These are phyloP conservation scores for Jamesozyma jinghongensis DNA, from an alignment of 805 yeast genomes.

Conservation along the genomic window DNA sequence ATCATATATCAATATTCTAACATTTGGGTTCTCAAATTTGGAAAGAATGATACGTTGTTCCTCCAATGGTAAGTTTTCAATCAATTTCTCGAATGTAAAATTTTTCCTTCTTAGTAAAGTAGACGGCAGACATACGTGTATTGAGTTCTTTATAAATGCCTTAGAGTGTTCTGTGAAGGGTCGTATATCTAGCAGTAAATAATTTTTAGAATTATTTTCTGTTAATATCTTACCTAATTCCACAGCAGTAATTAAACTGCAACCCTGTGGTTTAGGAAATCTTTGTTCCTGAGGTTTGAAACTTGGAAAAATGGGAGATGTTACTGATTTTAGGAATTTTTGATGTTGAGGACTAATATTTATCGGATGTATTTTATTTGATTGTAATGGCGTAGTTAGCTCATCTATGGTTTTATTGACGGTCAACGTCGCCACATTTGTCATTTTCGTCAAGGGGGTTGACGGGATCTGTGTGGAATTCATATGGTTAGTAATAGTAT, in stretches of 20 bases:
- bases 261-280: conserved; percentile 17
- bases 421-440: neutral
- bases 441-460: neutral
- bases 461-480: neutral
- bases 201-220: conserved; percentile 1
- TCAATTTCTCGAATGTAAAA: conserved; percentile 54
- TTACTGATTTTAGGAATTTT: conserved; percentile 2
- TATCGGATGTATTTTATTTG: neutral
- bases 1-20: conserved; percentile 22
- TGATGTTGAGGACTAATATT: neutral
- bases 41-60: conserved; percentile 29
- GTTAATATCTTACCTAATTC: conserved; percentile 13
- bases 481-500: neutral
- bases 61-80: conserved; percentile 47
- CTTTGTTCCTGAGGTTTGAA: conserved; percentile 21
- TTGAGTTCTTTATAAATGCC: conserved; percentile 48
- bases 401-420: neutral
- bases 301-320: conserved; percentile 5
- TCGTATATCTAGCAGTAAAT: conserved; percentile 48
- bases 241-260: conserved; percentile 13
- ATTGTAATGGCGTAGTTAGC: too few species aligned
- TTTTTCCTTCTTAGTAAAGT: conserved; percentile 70
- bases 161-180: conserved; percentile 67
- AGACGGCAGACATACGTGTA: conserved; percentile 83
- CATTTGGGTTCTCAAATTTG: conserved; percentile 8